Percentiles rank a stretch among this genome's conserved stretches.
Conservation (phyloP, 2,329 filamentous ascomycete species). For the Talaromyces verruculosus region DNA sequence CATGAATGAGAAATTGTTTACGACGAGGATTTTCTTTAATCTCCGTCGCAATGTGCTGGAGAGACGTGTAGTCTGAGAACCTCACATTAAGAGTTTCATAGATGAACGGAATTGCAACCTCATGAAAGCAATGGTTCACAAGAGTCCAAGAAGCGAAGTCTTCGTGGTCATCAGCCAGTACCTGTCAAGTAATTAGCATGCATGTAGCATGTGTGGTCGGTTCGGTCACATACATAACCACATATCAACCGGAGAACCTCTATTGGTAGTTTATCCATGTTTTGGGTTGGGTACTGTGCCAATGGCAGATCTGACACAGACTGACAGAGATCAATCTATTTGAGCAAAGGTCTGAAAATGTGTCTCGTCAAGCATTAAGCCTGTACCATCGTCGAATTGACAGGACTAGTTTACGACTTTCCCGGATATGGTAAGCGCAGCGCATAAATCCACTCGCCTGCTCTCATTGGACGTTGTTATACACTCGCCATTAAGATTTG, state of each 20-base stretch:
- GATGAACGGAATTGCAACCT: slow-evolving; percentile 1
- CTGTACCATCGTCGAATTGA: no score
- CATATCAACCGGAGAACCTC: slow-evolving; percentile 11
- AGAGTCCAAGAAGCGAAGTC: slow-evolving; percentile 8
- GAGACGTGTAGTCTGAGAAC: slow-evolving; percentile 8
- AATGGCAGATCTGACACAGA: no score
- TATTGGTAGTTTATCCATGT: slow-evolving; percentile 30
- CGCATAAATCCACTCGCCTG: no score
- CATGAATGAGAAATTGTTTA: slow-evolving; percentile 1
- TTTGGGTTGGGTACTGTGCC: slow-evolving; percentile 15
- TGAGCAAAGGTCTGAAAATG: no score
- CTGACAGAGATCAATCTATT: no score
- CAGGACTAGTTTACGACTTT: no score
- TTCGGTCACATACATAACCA: not conserved
- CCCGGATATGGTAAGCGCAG: no score
- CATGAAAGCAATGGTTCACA: slow-evolving; percentile 5
- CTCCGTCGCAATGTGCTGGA: slow-evolving; percentile 9
- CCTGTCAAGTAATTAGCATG: slow-evolving; percentile 7
- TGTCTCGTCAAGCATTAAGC: no score
- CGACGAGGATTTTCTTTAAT: slow-evolving; percentile 5
- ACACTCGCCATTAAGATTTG: no score
- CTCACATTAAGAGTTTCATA: slow-evolving; percentile 12
- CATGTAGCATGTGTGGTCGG: not conserved
- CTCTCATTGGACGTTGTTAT: no score
- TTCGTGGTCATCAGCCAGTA: not conserved